Conservation (phyloP, 306 rosid genomes). For the Lotus japonicus region DNA sequence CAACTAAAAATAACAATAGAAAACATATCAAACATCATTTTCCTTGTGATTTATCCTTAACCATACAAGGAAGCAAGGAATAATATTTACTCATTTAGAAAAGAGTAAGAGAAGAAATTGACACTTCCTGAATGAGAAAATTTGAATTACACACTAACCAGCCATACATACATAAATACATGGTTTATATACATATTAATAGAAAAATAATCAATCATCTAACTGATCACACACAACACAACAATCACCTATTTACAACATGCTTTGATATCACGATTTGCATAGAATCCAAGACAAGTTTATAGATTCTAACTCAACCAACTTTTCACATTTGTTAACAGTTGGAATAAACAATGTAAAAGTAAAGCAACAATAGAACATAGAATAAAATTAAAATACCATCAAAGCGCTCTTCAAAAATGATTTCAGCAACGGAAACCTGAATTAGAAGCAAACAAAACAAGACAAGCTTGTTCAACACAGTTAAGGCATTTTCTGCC, state of each 20-base stretch:
- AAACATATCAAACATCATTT: not conserved
- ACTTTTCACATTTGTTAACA: not conserved
- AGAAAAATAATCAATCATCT: not conserved
- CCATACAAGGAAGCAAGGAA: slow-evolving; percentile 13
- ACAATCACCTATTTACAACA: not conserved
- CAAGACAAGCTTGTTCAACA: slow-evolving; percentile 14
- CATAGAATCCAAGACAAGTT: too few species aligned
- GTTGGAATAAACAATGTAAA: not conserved
- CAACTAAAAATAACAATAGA: not conserved
- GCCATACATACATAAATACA: not conserved
- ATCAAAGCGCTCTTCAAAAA: slow-evolving; percentile 83
- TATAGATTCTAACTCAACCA: not conserved
- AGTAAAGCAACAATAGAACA: not conserved
- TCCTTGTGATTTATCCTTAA: not conserved
- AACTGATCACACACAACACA: not conserved
- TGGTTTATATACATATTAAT: not conserved
- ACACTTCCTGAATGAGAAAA: not conserved
- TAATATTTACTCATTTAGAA: not conserved
- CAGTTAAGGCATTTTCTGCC: slow-evolving; percentile 22
- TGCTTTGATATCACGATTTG: too few species aligned
- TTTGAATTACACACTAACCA: not conserved
- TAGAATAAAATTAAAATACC: slow-evolving; percentile 33
- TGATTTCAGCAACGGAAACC: slow-evolving; percentile 49
- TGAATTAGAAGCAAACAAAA: slow-evolving; percentile 17
- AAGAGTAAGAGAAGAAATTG: not conserved